Percentiles rank a stretch among this genome's conserved stretches.
Evolutionary conservation across 164 flowering plant species (phyloP).

Genomic region (Kalanchoe fedtschenkoi): DNA sequence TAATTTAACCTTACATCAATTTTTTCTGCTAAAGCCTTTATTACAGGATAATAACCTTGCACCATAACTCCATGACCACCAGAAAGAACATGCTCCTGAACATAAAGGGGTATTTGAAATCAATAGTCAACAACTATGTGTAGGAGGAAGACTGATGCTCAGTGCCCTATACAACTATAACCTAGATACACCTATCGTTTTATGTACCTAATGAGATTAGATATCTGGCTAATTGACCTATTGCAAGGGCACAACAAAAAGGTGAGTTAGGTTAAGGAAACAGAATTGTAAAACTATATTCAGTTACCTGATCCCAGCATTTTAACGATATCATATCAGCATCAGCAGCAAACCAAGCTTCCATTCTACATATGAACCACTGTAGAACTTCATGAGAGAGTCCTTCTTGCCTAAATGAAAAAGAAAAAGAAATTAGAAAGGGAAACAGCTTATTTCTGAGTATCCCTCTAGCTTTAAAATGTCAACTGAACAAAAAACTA

Average conservation of each 20-base stretch:
- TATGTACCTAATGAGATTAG: not conserved
- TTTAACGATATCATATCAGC: constrained; percentile 82
- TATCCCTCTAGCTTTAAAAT: no score
- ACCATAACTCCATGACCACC: constrained; percentile 99
- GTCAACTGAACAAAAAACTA: no score
- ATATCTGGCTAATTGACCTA: not conserved
- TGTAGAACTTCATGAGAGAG: constrained; percentile 70
- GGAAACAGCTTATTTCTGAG: no score
- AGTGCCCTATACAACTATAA: not conserved
- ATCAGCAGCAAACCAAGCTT: constrained; percentile 97
- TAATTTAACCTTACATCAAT: constrained; percentile 69
- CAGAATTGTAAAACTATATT: not conserved
- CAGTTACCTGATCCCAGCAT: constrained; percentile 81
- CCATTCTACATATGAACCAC: constrained; percentile 92
- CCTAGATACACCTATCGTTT: not conserved
- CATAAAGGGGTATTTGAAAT: not conserved
- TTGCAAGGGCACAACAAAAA: not conserved
- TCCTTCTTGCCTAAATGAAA: constrained; percentile 55
- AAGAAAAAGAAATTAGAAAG: not conserved
- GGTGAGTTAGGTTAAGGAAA: not conserved
- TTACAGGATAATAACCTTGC: constrained; percentile 78
- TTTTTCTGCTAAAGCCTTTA: constrained; percentile 64
- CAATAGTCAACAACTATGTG: not conserved
- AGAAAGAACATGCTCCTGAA: constrained; percentile 77
- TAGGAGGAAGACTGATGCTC: not conserved